Evolutionary conservation across 352 stramenopile species (phyloP), one percentile per base, ranked within the genome.

Genomic region (Phytophthora capsici): DNA sequence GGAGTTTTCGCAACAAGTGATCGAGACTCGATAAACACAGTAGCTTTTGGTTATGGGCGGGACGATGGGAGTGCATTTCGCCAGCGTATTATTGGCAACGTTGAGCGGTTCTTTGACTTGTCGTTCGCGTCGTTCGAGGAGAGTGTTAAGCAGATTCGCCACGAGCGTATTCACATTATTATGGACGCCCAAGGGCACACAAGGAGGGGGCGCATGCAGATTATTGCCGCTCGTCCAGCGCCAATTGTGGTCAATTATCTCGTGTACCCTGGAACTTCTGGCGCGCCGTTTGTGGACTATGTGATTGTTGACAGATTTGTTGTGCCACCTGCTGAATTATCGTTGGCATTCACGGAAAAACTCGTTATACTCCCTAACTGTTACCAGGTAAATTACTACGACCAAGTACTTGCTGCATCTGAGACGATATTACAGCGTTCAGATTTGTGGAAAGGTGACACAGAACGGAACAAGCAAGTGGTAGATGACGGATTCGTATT

Each of bases 311-410:
- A 96, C 53, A 71, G 68, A 17, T 68, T 77, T 36, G 88, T 92
- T 46, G 62, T 63, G 3, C 78, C 75, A 23, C 73, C 78, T 30
- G 72, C 74, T 1, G 70, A 84, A 22, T 46, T 75, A 26, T 66
- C 67, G 3, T 28, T 62, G 0, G 63, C 82, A 10, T 93, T 89
- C 49, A 84, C 73, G 0, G 88, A 96, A 57, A 91, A 88, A 53
- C 69, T 96, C 19, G 78, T 90, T 12, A 51, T 94, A 19, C 59
- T 95, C 6, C 82, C 85, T n/a, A 38, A 78, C 19, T 88, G 71
- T 13, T 96, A 96, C 54, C 88, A 96, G 61, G 82, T 91, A 37
- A 96, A 96, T 44, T 79, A 92, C 59, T 95, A 83, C 67, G 45
- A 70, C 17, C 22, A 62, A 19, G 22, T 63, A 7, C 44, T 64